Percentiles rank a stretch among this genome's conserved stretches.
phyloP scores from a whole-genome alignment of 2,329 filamentous ascomycete genomes.

The Fusarium transvaalense region DNA sequence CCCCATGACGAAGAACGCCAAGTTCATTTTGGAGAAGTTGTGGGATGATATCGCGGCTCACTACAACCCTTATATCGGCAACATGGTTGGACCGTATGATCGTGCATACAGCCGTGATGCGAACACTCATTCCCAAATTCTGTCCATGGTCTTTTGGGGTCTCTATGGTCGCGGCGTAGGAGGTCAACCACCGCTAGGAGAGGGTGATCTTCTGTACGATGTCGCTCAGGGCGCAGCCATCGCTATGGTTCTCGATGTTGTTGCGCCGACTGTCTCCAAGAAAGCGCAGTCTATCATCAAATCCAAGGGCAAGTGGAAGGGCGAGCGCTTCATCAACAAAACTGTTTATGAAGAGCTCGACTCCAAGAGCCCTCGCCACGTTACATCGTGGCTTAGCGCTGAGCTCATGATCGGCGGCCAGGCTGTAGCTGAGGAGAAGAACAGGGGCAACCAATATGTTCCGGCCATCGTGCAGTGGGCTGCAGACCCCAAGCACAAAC shows the following conservation, averaged over 20 bases:
- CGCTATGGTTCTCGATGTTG: constrained; percentile 49
- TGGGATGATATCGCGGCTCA: constrained; percentile 42
- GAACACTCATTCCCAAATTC: constrained; percentile 17
- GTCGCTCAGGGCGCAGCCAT: constrained; percentile 9
- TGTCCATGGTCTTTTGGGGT: constrained; percentile 23
- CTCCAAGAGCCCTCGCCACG: constrained; percentile 48
- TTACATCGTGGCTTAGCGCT: constrained; percentile 58
- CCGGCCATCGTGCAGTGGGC: constrained; percentile 18
- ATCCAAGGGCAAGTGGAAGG: constrained; percentile 51
- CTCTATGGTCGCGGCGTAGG: constrained; percentile 9
- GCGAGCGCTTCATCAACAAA: constrained; percentile 53
- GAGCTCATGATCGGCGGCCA: constrained; percentile 59
- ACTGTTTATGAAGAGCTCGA: constrained; percentile 53
- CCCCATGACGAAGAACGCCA: constrained; percentile 19
- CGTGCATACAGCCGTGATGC: constrained; percentile 46
- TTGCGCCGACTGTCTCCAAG: constrained; percentile 54
- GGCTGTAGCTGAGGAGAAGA: constrained; percentile 53
- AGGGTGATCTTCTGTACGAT: constrained; percentile 15
- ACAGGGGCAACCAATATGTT: constrained; percentile 55
- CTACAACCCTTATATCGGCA: constrained; percentile 42
- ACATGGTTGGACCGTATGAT: constrained; percentile 43
- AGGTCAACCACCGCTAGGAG: constrained; percentile 14
- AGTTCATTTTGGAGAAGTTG: constrained; percentile 31
- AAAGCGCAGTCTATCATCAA: constrained; percentile 48
- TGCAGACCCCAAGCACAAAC: constrained; percentile 7